These are phyloP conservation scores for Scheffersomyces titani DNA, from an alignment of 1,139 yeast genomes.

Conservation along the genomic window DNA sequence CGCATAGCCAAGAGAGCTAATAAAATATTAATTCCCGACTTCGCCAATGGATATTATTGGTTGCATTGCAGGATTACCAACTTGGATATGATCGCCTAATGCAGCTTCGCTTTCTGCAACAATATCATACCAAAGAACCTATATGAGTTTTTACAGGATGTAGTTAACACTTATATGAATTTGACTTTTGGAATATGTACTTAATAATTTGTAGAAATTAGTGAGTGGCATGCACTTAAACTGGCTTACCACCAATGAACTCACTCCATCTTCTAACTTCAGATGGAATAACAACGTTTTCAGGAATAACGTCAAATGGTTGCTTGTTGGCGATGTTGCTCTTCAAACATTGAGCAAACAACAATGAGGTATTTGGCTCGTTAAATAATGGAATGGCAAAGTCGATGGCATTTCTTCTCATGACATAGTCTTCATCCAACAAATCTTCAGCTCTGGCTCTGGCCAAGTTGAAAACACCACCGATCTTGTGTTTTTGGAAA, in stretches of 20 bases:
- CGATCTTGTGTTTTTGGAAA: constrained; percentile 81
- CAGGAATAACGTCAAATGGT: constrained; percentile 40
- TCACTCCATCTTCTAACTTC: constrained; percentile 98
- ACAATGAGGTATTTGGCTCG: constrained; percentile 88
- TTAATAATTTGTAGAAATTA: not conserved
- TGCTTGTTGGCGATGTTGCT: constrained; percentile 65
- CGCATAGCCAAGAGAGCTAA: not conserved
- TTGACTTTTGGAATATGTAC: not conserved
- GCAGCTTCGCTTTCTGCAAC: not conserved
- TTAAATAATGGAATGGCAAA: constrained; percentile 95
- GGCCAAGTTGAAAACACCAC: constrained; percentile 90
- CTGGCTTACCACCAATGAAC: constrained; percentile 89
- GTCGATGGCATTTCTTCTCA: constrained; percentile 99
- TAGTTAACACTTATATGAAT: not conserved
- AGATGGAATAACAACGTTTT: constrained; percentile 62
- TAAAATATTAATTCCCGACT: not conserved
- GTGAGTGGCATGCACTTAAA: constrained; percentile 30
- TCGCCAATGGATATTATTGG: not conserved
- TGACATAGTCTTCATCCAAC: constrained; percentile 87
- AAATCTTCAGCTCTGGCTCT: constrained; percentile 82
- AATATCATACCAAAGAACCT: no score
- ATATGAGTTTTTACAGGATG: not conserved
- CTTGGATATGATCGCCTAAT: not conserved
- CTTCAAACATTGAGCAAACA: constrained; percentile 83
- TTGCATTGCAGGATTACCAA: not conserved